Percentiles rank a stretch among this genome's conserved stretches.
Conservation (phyloP, 2,329 filamentous ascomycete genomes). For the Cladobotryum mycophilum region DNA sequence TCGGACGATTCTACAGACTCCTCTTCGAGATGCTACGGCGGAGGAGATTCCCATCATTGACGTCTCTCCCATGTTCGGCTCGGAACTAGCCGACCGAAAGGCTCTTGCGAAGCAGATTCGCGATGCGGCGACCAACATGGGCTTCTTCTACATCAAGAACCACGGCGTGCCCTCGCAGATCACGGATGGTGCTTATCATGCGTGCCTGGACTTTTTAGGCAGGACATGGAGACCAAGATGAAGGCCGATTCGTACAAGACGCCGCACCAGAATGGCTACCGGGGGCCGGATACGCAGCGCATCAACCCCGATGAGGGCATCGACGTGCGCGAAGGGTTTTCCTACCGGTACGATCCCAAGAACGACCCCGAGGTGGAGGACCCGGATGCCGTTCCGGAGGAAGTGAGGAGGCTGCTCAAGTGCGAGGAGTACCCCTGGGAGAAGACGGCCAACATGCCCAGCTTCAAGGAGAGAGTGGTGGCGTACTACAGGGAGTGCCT, state of each 20-base stretch:
- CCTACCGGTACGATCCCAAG: constrained; percentile 45
- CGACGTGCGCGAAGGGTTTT: constrained; percentile 47
- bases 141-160: constrained; percentile 51
- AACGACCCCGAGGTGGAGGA: constrained; percentile 22
- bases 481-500: constrained; percentile 44
- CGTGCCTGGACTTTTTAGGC: constrained; percentile 42
- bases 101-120: constrained; percentile 36
- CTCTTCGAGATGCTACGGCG: constrained; percentile 30
- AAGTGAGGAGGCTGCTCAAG: constrained; percentile 36
- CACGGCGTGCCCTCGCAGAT: constrained; percentile 36
- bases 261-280: constrained; percentile 43
- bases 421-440: constrained; percentile 49
- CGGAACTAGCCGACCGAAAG: constrained; percentile 28
- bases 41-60: constrained; percentile 51
- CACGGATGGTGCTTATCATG: constrained; percentile 24
- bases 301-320: constrained; percentile 44
- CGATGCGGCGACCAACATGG: constrained; percentile 41
- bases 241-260: constrained; percentile 29
- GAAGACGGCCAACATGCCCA: constrained; percentile 39
- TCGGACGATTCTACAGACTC: constrained; percentile 28
- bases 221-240: constrained; percentile 38
- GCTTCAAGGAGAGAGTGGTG: constrained; percentile 41
- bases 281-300: constrained; percentile 33
- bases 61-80: constrained; percentile 35
- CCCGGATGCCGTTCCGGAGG: constrained; percentile 34